Evolutionary conservation across 192 early-diverging fungal genomes (phyloP).

Genomic region (Umbelopsis vinacea): DNA sequence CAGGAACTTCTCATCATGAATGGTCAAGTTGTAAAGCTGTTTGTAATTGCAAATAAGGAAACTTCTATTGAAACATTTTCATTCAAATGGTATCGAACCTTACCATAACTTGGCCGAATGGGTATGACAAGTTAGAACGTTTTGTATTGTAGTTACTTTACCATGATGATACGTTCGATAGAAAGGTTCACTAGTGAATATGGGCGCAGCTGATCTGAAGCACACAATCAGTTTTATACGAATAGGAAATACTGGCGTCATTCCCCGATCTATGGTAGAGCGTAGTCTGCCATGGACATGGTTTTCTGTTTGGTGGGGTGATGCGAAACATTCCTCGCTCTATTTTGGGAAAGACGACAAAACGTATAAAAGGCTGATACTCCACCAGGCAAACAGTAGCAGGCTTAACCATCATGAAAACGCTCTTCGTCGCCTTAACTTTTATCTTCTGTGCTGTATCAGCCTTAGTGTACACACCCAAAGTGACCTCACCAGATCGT

Average conservation of each 20-base stretch:
- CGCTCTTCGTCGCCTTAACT: background rate
- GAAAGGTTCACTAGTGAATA: too few relatives aligned
- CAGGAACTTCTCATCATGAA: background rate
- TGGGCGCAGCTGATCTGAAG: too few relatives aligned
- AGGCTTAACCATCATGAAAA: background rate
- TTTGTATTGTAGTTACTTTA: too few relatives aligned
- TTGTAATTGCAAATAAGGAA: conserved; percentile 21
- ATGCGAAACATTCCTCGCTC: background rate
- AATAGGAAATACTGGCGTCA: background rate
- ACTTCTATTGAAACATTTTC: background rate
- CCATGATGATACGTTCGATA: too few relatives aligned
- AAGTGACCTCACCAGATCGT: conserved; percentile 14
- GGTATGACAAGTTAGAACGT: too few relatives aligned
- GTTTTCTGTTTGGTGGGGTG: background rate
- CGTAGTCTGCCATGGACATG: background rate
- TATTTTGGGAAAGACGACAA: background rate
- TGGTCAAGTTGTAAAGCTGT: background rate
- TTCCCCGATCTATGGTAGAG: background rate
- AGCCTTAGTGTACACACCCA: conserved; percentile 1
- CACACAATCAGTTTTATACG: too few relatives aligned
- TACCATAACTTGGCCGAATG: too few relatives aligned
- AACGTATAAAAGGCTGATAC: background rate
- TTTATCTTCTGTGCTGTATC: background rate
- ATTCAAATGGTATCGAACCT: too few relatives aligned
- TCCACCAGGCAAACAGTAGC: background rate